phyloP scores from a whole-genome alignment of 768 basidiomycete genomes.

The Tylopilus balloui region DNA sequence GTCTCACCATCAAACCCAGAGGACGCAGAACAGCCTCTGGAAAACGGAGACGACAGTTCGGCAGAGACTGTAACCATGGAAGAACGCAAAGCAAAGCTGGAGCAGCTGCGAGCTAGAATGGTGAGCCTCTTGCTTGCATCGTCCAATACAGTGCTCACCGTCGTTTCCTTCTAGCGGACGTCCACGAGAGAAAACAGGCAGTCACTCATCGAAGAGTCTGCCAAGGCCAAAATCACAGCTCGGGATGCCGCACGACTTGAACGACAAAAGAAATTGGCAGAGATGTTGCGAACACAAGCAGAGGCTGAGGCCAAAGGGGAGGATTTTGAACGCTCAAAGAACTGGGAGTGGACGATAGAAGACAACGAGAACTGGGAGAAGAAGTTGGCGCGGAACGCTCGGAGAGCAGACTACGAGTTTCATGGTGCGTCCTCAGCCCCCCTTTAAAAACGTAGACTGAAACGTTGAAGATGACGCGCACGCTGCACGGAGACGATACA shows the following conservation, averaged over 20 bases:
- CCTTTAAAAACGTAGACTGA: background rate
- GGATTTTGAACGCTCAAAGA: slow-evolving; percentile 91
- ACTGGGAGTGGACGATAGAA: slow-evolving; percentile 68
- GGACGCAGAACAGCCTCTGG: slow-evolving; percentile 23
- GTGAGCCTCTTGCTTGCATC: slow-evolving; percentile 37
- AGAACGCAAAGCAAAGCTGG: slow-evolving; percentile 74
- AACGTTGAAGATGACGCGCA: slow-evolving; percentile 73
- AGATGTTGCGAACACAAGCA: slow-evolving; percentile 75
- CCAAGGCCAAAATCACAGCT: slow-evolving; percentile 69
- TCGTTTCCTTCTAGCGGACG: slow-evolving; percentile 49
- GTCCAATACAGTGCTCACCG: background rate
- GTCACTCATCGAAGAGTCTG: slow-evolving; percentile 80
- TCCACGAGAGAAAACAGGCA: slow-evolving; percentile 81
- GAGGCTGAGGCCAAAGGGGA: slow-evolving; percentile 91
- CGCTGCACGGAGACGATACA: slow-evolving; percentile 83
- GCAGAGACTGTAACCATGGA: slow-evolving; percentile 47
- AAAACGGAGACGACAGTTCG: slow-evolving; percentile 16
- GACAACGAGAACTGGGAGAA: slow-evolving; percentile 30
- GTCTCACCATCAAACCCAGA: slow-evolving; percentile 14
- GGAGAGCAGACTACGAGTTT: slow-evolving; percentile 86
- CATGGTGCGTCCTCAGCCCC: slow-evolving; percentile 55
- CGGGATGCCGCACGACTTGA: slow-evolving; percentile 83
- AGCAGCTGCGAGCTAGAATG: slow-evolving; percentile 72
- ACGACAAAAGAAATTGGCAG: slow-evolving; percentile 85
- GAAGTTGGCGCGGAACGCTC: slow-evolving; percentile 72